phyloP scores from a whole-genome alignment of 805 yeast genomes.

The Yamadazyma kitorensis region DNA sequence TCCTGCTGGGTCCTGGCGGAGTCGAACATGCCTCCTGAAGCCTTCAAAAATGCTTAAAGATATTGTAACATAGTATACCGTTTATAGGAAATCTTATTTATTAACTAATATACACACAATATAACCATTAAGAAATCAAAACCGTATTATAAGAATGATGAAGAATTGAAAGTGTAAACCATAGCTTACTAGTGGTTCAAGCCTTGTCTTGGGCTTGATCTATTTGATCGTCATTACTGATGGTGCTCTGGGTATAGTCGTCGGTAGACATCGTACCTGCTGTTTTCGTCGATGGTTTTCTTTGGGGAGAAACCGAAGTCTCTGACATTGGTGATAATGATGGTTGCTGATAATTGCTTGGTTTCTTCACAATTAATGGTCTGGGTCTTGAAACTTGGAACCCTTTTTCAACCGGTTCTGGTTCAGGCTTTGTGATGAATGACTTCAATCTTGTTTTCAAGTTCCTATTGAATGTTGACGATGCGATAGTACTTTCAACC shows the following conservation, averaged over 20 bases:
- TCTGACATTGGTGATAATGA: not conserved
- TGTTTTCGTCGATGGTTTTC: constrained; percentile 1
- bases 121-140: no score
- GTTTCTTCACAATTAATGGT: constrained; percentile 25
- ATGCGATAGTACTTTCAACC: not conserved
- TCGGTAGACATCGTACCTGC: not conserved
- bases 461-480: not conserved
- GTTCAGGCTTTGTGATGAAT: constrained; percentile 2
- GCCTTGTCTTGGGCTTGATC: not conserved
- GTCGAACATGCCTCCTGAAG: no score
- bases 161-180: no score
- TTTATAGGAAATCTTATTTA: no score
- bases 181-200: no score
- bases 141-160: no score
- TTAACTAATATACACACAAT: no score
- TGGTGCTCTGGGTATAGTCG: not conserved
- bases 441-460: not conserved
- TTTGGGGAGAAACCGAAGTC: not conserved
- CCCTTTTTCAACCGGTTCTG: constrained; percentile 14
- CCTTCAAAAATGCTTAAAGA: no score
- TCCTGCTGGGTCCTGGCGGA: no score
- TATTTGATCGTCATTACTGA: not conserved
- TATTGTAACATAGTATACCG: no score
- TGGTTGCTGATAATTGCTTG: not conserved
- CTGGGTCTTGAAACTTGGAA: constrained; percentile 37